Evolutionary conservation across 2,329 filamentous ascomycete species (phyloP).

Genomic region (Ophiostoma ips): DNA sequence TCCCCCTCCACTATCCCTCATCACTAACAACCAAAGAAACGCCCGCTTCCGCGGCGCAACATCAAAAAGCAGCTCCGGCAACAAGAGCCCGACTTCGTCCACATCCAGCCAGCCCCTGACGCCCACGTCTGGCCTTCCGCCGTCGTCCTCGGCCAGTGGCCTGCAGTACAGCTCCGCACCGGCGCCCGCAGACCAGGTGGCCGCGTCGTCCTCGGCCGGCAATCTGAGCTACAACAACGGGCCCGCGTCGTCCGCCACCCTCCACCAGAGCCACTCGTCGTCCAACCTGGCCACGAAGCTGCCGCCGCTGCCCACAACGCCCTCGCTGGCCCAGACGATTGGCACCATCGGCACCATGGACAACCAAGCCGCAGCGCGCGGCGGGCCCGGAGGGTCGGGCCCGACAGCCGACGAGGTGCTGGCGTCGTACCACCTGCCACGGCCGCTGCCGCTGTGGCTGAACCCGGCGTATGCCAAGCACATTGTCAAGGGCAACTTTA

Average conservation of each 20-base stretch:
- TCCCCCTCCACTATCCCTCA: background rate
- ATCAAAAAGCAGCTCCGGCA: conserved; percentile 4
- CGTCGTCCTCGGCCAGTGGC: conserved; percentile 1
- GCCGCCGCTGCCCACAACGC: conserved; percentile 48
- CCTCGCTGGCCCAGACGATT: conserved; percentile 52
- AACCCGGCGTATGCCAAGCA: conserved; percentile 64
- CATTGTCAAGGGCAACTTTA: conserved; percentile 94
- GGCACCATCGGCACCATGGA: conserved; percentile 38
- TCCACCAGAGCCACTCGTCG: background rate
- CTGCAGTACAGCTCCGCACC: conserved; percentile 1
- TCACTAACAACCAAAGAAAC: conserved; percentile 5
- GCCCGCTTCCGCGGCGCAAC: conserved; percentile 12
- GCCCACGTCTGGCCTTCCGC: conserved; percentile 21
- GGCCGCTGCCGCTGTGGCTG: conserved; percentile 58
- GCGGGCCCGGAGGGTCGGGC: conserved; percentile 28
- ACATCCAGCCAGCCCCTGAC: conserved; percentile 19
- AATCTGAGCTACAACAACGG: background rate
- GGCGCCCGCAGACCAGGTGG: background rate
- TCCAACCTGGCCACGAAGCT: conserved; percentile 31
- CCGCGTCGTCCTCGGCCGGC: background rate
- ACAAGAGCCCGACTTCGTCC: conserved; percentile 11
- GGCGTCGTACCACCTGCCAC: conserved; percentile 48
- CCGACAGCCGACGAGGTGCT: conserved; percentile 35
- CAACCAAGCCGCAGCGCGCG: conserved; percentile 1
- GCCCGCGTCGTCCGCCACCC: background rate